Base-by-base conservation (phyloP, 176 grass and related monocot genomes). In the Otatea glauca region DNA sequence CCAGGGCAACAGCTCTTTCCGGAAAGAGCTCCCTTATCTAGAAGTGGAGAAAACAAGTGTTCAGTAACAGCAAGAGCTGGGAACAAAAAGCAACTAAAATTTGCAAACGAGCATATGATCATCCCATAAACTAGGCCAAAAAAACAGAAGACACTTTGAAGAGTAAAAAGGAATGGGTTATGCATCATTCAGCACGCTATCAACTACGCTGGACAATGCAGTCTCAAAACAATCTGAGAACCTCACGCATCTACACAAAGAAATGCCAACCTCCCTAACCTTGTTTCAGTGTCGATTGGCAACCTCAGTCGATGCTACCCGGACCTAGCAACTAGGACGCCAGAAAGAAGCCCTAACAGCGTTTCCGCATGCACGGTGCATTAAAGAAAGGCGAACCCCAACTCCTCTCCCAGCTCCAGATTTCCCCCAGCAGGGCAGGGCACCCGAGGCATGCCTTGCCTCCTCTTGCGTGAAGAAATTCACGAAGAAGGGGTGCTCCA, bases 401-500 rank as follows among this genome's bases (percentile, higher is more conserved):
- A 13, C 61, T 64, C 3, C 61, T 64, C 61, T 27, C 23, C 39
- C 69, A 39, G 42, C 41, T 45, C 14, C 63, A 29, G 15, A 34
- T 34, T 42, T n/a, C 66, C 38, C 64, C 2, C 10, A 17, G 34
- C 5, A 64, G 63, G 29, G 62, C 55, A 58, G 4, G 63, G 17
- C 64, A 66, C 64, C 15, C 64, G 3, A 11, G 35, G 65, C 65
- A 39, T 20, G 35, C 65, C 64, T 37, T 58, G 32, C 32, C 34
- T 38, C 34, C 65, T 68, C 34, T 21, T 43, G 38, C 20, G 20
- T 21, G 38, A 10, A 39, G 35, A 39, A 11, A 38, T 17, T 34
- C 64, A 67, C 34, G 32, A 67, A 66, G 64, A 66, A 35, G 32
- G 34, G 32, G 67, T 70, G 67, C 39, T 70, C 39, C 67, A 70